phyloP scores from a whole-genome alignment of 768 basidiomycete species.

The Tulasnella sp. region DNA sequence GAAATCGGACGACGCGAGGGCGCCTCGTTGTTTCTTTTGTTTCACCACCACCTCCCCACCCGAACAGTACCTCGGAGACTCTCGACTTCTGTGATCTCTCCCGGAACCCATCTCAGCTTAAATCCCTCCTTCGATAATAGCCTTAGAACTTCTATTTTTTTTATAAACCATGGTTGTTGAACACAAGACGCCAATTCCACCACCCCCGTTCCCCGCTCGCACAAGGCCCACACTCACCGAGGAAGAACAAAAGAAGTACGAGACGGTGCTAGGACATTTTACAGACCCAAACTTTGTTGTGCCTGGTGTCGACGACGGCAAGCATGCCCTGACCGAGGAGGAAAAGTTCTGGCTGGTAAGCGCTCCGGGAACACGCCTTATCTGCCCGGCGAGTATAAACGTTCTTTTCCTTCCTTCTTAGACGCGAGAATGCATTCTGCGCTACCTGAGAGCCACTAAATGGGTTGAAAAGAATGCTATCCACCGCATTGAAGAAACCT shows the following conservation, averaged over 20 bases:
- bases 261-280: constrained; percentile 59
- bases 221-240: constrained; percentile 20
- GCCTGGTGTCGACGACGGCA: constrained; percentile 42
- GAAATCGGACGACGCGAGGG: not conserved
- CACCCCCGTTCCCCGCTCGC: not conserved
- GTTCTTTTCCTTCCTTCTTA: constrained; percentile 17
- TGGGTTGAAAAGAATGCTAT: constrained; percentile 61
- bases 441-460: constrained; percentile 74
- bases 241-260: constrained; percentile 48
- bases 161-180: not conserved
- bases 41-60: not conserved
- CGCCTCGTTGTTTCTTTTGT: not conserved
- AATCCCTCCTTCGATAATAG: not conserved
- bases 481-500: constrained; percentile 62
- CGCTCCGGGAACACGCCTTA: constrained; percentile 27
- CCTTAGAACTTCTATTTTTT: not conserved
- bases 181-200: constrained; percentile 12
- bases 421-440: constrained; percentile 66
- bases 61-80: not conserved
- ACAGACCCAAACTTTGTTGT: constrained; percentile 48
- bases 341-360: constrained; percentile 76
- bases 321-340: constrained; percentile 51
- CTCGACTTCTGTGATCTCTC: not conserved
- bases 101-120: not conserved
- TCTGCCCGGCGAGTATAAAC: not conserved